phyloP scores from a whole-genome alignment of 164 flowering plant species.

The Vitis amurensis region DNA sequence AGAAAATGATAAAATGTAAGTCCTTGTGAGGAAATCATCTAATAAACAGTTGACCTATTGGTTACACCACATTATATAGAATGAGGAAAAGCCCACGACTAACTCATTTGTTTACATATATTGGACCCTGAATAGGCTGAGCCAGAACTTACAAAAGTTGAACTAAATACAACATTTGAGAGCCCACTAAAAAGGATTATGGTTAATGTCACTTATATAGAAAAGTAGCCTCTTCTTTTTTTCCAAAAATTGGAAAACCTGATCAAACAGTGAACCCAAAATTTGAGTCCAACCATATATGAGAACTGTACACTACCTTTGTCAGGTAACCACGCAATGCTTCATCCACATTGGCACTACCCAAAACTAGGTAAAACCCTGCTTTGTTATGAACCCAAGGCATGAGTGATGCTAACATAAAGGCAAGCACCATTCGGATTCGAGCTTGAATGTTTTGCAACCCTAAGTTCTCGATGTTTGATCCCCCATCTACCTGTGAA shows the following conservation, averaged over 20 bases:
- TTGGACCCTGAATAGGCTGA: neutral
- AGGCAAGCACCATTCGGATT: slow-evolving; percentile 90
- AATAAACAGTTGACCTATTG: neutral
- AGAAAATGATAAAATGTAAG: slow-evolving; percentile 1
- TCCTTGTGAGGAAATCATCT: too few relatives aligned
- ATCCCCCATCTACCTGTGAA: slow-evolving; percentile 93
- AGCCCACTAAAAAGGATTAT: neutral
- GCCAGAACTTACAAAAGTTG: neutral
- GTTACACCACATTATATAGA: neutral
- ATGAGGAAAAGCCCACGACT: neutral
- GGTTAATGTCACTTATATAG: too few relatives aligned
- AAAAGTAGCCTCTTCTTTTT: too few relatives aligned
- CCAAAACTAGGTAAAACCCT: slow-evolving; percentile 93
- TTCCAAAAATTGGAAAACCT: too few relatives aligned
- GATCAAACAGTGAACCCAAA: too few relatives aligned
- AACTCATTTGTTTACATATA: neutral
- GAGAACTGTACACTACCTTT: slow-evolving; percentile 48
- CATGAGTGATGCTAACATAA: slow-evolving; percentile 93
- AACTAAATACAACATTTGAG: neutral
- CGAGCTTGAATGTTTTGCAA: slow-evolving; percentile 98
- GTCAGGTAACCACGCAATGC: slow-evolving; percentile 94
- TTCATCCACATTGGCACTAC: slow-evolving; percentile 98
- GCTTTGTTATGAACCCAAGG: slow-evolving; percentile 95
- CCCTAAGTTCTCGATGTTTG: slow-evolving; percentile 79
- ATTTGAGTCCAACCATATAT: too few relatives aligned